Evolutionary conservation across 2,329 filamentous ascomycete genomes (phyloP), one percentile per base, ranked within the genome.

Genomic region (Bipolaris cookei): DNA sequence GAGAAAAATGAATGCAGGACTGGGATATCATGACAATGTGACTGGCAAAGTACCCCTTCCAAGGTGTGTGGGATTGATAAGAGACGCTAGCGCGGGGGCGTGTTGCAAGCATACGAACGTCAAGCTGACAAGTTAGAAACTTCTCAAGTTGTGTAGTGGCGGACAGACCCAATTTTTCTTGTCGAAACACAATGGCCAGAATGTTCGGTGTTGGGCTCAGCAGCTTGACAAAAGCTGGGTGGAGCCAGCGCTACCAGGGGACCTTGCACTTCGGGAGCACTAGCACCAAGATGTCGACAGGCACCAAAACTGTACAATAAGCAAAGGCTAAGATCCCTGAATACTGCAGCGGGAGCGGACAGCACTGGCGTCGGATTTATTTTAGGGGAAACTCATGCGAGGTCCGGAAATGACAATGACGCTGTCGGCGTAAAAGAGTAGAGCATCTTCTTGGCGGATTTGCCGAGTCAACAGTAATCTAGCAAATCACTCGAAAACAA

Each of bases 131-230:
- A 42, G 54, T 54, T 49, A 51, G 55, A 62, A 56, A 64, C 54
- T 53, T 61, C 52, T 48, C 57, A 62, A 50, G 51, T 34, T 57
- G 51, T 64, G 57, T 48, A 51, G 59, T 62, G 55, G 63, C 59
- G 62, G 55, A 44, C 46, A 57, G 66, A 45, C 58, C 66, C 67
- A 62, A 35, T 70, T 68, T 68, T 68, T 49, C 63, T 63, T 59
- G 54, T 59, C 56, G 58, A 59, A 52, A 53, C 48, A 51, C 57
- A 58, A 47, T 54, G 71, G 68, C 71, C 68, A 75, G 71, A 75
- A 70, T 57, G 60, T 67, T 74, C 71, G 69, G 58, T 62, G 43
- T 58, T 51, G 49, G 61, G 57, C 65, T 64, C 64, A 63, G 66
- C 63, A 65, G 65, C 64, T 62, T 55, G 54, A 66, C 63, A 69